phyloP scores from a whole-genome alignment of 805 yeast genomes.

The Metschnikowia bowlesiae region DNA sequence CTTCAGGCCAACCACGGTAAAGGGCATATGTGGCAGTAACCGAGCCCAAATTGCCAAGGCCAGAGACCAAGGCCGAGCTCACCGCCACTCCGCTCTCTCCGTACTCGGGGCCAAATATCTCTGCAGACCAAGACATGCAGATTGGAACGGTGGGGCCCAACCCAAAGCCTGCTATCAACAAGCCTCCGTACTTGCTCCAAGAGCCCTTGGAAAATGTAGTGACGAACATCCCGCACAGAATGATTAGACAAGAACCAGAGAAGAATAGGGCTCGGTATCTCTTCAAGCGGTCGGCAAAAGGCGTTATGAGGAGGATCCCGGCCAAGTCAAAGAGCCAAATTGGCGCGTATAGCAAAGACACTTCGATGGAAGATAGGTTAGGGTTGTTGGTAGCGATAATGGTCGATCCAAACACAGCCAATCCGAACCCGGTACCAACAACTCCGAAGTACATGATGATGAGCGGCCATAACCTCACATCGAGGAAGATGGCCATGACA shows the following conservation, averaged over 20 bases:
- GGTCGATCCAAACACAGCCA: slow-evolving; percentile 81
- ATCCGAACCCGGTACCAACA: slow-evolving; percentile 85
- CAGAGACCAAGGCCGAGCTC: slow-evolving; percentile 77
- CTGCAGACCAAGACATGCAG: slow-evolving; percentile 78
- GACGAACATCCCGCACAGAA: slow-evolving; percentile 70
- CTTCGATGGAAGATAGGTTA: slow-evolving; percentile 54
- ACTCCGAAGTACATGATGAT: slow-evolving; percentile 88
- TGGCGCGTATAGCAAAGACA: slow-evolving; percentile 79
- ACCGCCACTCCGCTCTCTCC: slow-evolving; percentile 87
- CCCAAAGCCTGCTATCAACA: slow-evolving; percentile 79
- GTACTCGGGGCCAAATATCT: slow-evolving; percentile 62
- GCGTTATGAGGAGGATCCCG: slow-evolving; percentile 70
- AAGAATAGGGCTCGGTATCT: slow-evolving; percentile 59
- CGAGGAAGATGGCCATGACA: slow-evolving; percentile 50
- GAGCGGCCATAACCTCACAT: slow-evolving; percentile 73
- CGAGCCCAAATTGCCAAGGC: slow-evolving; percentile 82
- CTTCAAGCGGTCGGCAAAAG: slow-evolving; percentile 69
- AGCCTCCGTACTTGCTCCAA: slow-evolving; percentile 79
- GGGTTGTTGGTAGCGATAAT: slow-evolving; percentile 66
- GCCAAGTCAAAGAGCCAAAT: slow-evolving; percentile 84
- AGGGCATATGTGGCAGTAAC: slow-evolving; percentile 83
- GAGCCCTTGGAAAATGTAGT: slow-evolving; percentile 68
- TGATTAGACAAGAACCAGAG: slow-evolving; percentile 55
- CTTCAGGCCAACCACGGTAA: slow-evolving; percentile 85
- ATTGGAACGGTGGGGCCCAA: slow-evolving; percentile 90